Evolutionary conservation across 345 rosid species (phyloP), one percentile per base, ranked within the genome.

Genomic region (Gossypium turneri): DNA sequence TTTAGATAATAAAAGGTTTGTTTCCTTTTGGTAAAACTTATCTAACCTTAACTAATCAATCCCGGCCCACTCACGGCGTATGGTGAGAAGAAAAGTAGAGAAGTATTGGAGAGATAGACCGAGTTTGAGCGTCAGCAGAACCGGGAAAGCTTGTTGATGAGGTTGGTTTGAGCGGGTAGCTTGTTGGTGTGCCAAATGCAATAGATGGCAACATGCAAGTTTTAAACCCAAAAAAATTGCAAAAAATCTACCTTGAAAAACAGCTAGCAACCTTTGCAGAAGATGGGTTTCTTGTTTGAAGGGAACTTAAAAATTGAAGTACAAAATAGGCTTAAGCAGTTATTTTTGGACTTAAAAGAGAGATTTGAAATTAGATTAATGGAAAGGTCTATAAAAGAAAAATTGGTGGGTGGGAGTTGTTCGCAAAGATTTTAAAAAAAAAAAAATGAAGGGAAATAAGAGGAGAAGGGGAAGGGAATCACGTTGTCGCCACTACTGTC

Each of bases 151-250:
- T 85, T 61, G 89, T 90, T 82, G 76, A 84, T 81, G 38, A 95
- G 98, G 5, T 87, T 84, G n/a, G 90, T 63, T 78, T 95, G 99
- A 67, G 79, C 85, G 0, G 85, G 84, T 3, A 78, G 63, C 88
- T 95, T 93, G 75, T 95, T 97, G 62, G 99, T 83, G 79, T 93
- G 98, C 99, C 99, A 95, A 59, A 95, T 83, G 76, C 98, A 95
- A 83, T 95, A 95, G 85, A 93, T 34, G 38, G 38, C 63, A 71
- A 12, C 29, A n/a, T 9, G 15, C 1, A 67, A 64, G 38, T 25
- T 59, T 59, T 27, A 60, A 6, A 60, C 9, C 65, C 10, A 60
- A 25, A 0, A n/a, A 12, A 47, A 51, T 12, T 17, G 60, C 22
- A 55, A 38, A 55, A 55, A 38, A 48, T 7, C 19, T 41, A 38